phyloP scores from a whole-genome alignment of 1,284 basidiomycete genomes.

The Hortiboletus rubellus region DNA sequence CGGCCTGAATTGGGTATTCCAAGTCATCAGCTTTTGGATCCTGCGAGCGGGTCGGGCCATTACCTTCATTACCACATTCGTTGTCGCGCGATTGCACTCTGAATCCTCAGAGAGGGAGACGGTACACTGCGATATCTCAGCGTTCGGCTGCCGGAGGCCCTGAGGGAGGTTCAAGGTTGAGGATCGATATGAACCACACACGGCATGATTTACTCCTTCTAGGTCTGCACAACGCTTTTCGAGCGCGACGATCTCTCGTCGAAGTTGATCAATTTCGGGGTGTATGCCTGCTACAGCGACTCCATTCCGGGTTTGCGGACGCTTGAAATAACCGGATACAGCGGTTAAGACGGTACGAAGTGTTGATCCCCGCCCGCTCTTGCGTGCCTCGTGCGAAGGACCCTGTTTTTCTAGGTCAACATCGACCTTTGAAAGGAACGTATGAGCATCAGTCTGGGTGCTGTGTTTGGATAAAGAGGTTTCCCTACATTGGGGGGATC shows the following conservation, averaged over 20 bases:
- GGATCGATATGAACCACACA: not conserved
- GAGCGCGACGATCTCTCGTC: not conserved
- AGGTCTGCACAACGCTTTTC: not conserved
- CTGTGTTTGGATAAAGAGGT: not conserved
- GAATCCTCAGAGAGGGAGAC: not conserved
- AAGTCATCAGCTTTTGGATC: not conserved
- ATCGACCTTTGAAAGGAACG: not conserved
- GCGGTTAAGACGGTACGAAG: not conserved
- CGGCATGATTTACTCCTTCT: not conserved
- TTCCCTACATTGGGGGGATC: not conserved
- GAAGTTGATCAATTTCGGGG: slow-evolving; percentile 1
- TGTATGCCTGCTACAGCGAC: not conserved
- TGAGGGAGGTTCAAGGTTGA: not conserved
- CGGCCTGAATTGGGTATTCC: not conserved
- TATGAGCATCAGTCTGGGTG: not conserved
- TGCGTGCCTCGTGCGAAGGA: not conserved
- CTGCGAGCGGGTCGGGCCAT: not conserved
- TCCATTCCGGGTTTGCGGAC: not conserved
- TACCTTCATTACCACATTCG: not conserved
- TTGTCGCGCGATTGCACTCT: not conserved
- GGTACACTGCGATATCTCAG: not conserved
- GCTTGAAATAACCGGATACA: not conserved
- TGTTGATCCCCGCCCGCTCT: not conserved
- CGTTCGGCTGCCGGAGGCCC: not conserved
- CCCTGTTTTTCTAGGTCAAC: not conserved